Evolutionary conservation across 441 rosid species (phyloP), one percentile per base, ranked within the genome.

Genomic region (Jatropha podagrica): DNA sequence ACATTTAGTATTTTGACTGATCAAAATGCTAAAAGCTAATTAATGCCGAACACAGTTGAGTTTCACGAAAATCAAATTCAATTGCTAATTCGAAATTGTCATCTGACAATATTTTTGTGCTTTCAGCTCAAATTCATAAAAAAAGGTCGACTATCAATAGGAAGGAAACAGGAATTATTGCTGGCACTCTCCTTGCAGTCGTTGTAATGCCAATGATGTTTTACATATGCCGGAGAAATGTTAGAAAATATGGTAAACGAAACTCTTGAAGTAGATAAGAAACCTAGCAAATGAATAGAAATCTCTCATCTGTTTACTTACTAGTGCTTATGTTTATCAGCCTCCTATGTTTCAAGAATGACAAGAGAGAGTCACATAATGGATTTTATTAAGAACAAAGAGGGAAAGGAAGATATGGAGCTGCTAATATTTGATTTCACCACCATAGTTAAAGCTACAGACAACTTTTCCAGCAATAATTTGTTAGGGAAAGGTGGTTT

Each of bases 401-500:
- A 26, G 15, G 64, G 38, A 23, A 26, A 56, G 5, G 55, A 71
- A 59, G 64, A 46, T 10, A 62, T 71, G 17, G 65, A 71, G 10
- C 42, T 71, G 3, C 65, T 62, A 58, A 44, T 13, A 7, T 26
- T 71, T 41, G 74, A 71, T 27, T 7, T 58, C 3, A 4, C 65
- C 27, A 5, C 41, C 8, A 58, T 72, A 44, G n/a, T 49, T 5
- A 42, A 9, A 42, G 55, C 41, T 0, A 72, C 75, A 15, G 32
- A 6, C 8, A 60, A 27, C 46, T 58, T 71, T 26, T 58, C 65
- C 6, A 44, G 13, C 55, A 60, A 26, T 13, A 40, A 59, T n/a
- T 15, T n/a, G 17, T 42, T 72, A 20, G 55, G 66, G 38, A 1
- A 71, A 71, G 65, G 74, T 71, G 65, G 74, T 32, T 71, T 71